These are phyloP conservation scores for Solanum stenotomum DNA, from an alignment of 257 asterid species.

Conservation along the genomic window DNA sequence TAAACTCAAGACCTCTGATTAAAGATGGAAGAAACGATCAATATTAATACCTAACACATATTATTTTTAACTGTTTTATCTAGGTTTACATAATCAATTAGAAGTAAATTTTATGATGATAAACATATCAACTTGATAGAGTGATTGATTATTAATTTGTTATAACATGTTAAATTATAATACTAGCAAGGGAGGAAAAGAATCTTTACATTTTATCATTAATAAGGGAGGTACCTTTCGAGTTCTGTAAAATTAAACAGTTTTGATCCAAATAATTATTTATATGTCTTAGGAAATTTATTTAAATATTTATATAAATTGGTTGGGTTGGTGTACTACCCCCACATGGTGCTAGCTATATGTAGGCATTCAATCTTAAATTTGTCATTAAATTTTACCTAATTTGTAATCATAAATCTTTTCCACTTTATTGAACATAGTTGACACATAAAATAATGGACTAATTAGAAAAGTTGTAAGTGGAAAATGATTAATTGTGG, in stretches of 20 bases:
- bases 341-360: background rate
- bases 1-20: background rate
- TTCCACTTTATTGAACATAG: background rate
- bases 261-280: background rate
- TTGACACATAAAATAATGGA: background rate
- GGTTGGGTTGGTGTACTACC: background rate
- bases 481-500: background rate
- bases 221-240: background rate
- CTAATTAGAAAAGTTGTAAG: background rate
- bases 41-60: no score
- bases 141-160: background rate
- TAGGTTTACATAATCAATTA: background rate
- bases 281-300: background rate
- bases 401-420: background rate
- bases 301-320: background rate
- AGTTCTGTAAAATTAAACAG: background rate
- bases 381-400: background rate
- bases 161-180: no score
- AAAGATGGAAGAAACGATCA: background rate
- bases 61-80: background rate
- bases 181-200: background rate
- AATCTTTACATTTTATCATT: background rate
- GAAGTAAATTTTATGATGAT: background rate
- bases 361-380: background rate
- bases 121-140: background rate